These are phyloP conservation scores for Leonotis leonurus DNA, from an alignment of 257 asterid species.

Conservation along the genomic window DNA sequence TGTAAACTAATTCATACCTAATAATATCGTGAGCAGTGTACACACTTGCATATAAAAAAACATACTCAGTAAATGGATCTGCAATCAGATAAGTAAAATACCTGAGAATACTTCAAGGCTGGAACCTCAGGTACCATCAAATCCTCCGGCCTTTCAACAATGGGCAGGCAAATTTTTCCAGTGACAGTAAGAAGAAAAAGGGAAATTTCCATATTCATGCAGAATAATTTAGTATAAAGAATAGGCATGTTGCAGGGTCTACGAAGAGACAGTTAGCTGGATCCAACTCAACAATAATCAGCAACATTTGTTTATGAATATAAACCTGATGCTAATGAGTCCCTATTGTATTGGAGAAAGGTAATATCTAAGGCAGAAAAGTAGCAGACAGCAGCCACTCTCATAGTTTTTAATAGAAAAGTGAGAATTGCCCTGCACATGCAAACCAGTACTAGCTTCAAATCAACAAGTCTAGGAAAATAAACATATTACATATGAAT, in stretches of 20 bases:
- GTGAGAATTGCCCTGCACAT: constrained; percentile 34
- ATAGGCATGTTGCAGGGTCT: constrained; percentile 5
- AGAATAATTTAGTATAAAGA: background rate
- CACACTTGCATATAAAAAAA: background rate
- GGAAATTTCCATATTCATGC: background rate
- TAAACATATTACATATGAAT: constrained; percentile 17
- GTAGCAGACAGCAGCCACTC: constrained; percentile 30
- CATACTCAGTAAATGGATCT: background rate
- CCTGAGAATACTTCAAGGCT: background rate
- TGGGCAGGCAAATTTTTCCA: background rate
- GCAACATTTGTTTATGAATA: constrained; percentile 14
- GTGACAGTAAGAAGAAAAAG: background rate
- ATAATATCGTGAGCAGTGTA: background rate
- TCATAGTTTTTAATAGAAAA: constrained; percentile 17
- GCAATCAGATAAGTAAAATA: background rate
- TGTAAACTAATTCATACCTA: constrained; percentile 14
- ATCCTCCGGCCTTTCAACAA: background rate
- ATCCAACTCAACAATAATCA: constrained; percentile 10
- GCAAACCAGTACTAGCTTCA: constrained; percentile 34
- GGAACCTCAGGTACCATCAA: background rate
- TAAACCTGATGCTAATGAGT: constrained; percentile 27
- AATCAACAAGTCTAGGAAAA: constrained; percentile 18
- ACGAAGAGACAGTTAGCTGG: constrained; percentile 20
- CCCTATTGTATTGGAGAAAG: constrained; percentile 47
- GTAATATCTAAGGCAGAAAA: constrained; percentile 20